Base-by-base conservation (phyloP, 1,284 basidiomycete species). In the Ustilago nuda region DNA sequence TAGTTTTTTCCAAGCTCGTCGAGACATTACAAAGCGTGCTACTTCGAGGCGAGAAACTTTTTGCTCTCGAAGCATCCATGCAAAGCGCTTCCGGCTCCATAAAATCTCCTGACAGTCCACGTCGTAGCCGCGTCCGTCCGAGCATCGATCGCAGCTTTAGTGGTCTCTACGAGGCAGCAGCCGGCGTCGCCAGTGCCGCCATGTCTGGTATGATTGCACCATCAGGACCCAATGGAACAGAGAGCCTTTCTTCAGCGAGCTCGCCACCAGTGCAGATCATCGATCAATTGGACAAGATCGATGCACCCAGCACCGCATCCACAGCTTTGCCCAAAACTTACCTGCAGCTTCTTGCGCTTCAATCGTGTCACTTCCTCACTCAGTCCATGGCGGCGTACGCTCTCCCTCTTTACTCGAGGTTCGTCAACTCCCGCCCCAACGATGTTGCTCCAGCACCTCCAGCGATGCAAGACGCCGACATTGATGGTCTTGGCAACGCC, bases 271-370 rank as follows among this genome's bases (percentile, higher is more conserved):
- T 84, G 9, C 81, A 83, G 46, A 73, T 85, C 27, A 77, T 85
- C 36, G 84, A 85, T 46, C 83, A 85, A 65, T 78, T 85, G 35
- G 84, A 85, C 66, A 85, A 99, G 86, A 92, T 94, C 0, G 97
- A 99, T 80, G 91, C 95, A 0, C 97, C 97, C 0, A 88, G 90
- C 0, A 93, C 96, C 56, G 95, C 95, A 0, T 94, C 98, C 2
- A 30, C 74, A n/a, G 67, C 72, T 8, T 46, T 82, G 33, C 80
- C 80, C 9, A 64, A 66, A 71, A 90, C 93, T 0, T 98, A 99
- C 85, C 90, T 94, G 64, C 97, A 95, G 84, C 91, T 98, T 1
- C 90, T 99, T 1, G 92, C 92, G 1, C 89, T 97, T 0, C 95
- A 98, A 82, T 94, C 93, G 76, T 89, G 98, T 8, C 90, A 93